phyloP scores from a whole-genome alignment of 1,139 yeast genomes.

The Lodderomyces theae region DNA sequence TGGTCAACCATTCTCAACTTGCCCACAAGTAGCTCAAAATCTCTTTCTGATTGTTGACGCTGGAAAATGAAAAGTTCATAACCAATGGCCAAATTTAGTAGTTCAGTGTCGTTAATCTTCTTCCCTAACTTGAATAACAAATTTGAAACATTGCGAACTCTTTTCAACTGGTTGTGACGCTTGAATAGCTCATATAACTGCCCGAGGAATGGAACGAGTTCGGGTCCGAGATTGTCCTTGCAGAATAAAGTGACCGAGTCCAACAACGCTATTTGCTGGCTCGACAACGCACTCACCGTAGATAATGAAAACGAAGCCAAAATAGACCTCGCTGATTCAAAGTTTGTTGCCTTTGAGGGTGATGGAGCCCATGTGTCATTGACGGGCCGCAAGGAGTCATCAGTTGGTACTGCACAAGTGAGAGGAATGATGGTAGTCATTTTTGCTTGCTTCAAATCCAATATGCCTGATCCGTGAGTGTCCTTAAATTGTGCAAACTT shows the following conservation, averaged over 20 bases:
- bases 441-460: background rate
- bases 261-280: slow-evolving; percentile 20
- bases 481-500: background rate
- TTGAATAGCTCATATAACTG: slow-evolving; percentile 16
- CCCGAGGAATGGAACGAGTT: slow-evolving; percentile 8
- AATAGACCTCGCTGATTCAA: slow-evolving; percentile 3
- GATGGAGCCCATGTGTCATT: slow-evolving; percentile 7
- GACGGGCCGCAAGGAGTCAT: background rate
- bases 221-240: slow-evolving; percentile 11
- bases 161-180: slow-evolving; percentile 23
- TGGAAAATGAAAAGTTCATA: slow-evolving; percentile 22
- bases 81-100: slow-evolving; percentile 19
- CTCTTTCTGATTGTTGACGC: slow-evolving; percentile 13
- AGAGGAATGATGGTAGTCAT: background rate
- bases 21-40: slow-evolving; percentile 13
- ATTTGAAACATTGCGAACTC: slow-evolving; percentile 31
- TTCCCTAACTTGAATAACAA: slow-evolving; percentile 21
- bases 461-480: background rate
- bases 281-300: slow-evolving; percentile 14
- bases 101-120: slow-evolving; percentile 8
- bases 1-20: slow-evolving; percentile 21
- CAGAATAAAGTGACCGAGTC: slow-evolving; percentile 22
- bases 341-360: slow-evolving; percentile 2
- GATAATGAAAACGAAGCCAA: slow-evolving; percentile 4
- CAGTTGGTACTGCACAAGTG: background rate